A percentile compares a stretch with the other conserved stretches of the same genome.
phyloP scores from a whole-genome alignment of 768 basidiomycete genomes.

The Udeniomyces megalosporus region DNA sequence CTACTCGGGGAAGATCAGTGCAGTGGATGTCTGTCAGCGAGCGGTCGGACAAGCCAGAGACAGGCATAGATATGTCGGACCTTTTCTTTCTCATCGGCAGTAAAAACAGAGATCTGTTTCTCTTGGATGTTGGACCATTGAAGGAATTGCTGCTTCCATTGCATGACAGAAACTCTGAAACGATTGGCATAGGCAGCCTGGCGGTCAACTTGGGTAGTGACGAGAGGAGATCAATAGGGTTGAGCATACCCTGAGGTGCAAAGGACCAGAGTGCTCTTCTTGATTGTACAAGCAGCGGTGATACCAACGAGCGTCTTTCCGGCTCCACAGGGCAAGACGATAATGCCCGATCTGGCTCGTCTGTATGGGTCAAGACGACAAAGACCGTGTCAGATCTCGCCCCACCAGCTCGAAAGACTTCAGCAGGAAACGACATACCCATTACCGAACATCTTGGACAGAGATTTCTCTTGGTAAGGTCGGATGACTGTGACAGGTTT shows the following conservation, averaged over 20 bases:
- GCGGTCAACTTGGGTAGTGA: too few relatives aligned
- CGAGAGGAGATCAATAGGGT: not conserved
- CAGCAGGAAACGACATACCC: constrained; percentile 45
- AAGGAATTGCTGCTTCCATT: constrained; percentile 97
- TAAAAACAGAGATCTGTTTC: constrained; percentile 90
- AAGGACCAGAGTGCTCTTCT: constrained; percentile 91
- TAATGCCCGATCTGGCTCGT: constrained; percentile 93
- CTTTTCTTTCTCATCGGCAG: constrained; percentile 92
- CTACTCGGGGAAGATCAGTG: constrained; percentile 32
- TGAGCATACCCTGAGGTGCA: constrained; percentile 85
- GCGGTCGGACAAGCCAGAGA: not conserved
- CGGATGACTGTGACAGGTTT: constrained; percentile 95
- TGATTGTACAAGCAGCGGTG: constrained; percentile 96
- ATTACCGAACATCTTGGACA: constrained; percentile 99
- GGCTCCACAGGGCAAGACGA: constrained; percentile 93
- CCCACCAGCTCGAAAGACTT: too few relatives aligned
- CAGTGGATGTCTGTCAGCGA: not conserved
- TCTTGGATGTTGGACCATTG: constrained; percentile 98
- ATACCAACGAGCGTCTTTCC: constrained; percentile 99
- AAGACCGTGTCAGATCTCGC: not conserved
- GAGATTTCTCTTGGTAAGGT: constrained; percentile 93
- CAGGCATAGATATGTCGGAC: constrained; percentile 31
- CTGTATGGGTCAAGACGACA: constrained; percentile 33
- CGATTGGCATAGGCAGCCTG: too few relatives aligned
- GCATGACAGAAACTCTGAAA: constrained; percentile 55